Conservation (phyloP, 176 grass and related monocot genomes). For the Stipa capillata region DNA sequence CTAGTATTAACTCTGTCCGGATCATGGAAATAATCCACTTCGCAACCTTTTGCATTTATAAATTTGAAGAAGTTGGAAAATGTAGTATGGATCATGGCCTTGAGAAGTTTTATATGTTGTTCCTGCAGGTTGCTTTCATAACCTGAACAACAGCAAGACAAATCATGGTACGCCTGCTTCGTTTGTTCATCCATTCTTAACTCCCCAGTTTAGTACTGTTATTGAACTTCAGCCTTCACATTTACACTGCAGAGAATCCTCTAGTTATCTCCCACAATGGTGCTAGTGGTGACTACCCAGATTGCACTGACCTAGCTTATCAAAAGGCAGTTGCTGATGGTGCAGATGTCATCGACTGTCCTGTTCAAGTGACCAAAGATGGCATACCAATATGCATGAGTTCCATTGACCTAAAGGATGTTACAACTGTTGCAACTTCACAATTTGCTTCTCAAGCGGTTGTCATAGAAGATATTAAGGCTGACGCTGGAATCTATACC, state of each 20-base stretch:
- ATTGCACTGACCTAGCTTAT: constrained; percentile 85
- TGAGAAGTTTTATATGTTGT: background rate
- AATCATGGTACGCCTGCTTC: constrained; percentile 49
- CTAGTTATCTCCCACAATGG: constrained; percentile 82
- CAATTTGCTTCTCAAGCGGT: constrained; percentile 15
- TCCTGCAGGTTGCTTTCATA: constrained; percentile 62
- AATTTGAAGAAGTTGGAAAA: background rate
- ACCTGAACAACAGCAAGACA: constrained; percentile 55
- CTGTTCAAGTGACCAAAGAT: constrained; percentile 85
- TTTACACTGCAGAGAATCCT: constrained; percentile 46
- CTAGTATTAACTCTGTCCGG: background rate
- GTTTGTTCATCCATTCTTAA: background rate
- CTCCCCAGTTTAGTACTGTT: background rate
- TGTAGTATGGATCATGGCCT: background rate
- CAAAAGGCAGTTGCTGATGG: constrained; percentile 67
- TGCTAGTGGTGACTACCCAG: constrained; percentile 78
- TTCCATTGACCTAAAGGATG: constrained; percentile 48
- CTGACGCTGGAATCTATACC: constrained; percentile 47
- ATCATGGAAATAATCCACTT: background rate
- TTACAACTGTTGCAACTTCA: constrained; percentile 50
- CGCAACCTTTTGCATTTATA: background rate
- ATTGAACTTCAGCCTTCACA: constrained; percentile 7
- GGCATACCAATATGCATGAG: constrained; percentile 70
- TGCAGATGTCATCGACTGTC: constrained; percentile 83
- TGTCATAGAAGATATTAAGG: constrained; percentile 43